Base-by-base conservation (phyloP, 2,329 filamentous ascomycete genomes). In the Colletotrichum sp. region DNA sequence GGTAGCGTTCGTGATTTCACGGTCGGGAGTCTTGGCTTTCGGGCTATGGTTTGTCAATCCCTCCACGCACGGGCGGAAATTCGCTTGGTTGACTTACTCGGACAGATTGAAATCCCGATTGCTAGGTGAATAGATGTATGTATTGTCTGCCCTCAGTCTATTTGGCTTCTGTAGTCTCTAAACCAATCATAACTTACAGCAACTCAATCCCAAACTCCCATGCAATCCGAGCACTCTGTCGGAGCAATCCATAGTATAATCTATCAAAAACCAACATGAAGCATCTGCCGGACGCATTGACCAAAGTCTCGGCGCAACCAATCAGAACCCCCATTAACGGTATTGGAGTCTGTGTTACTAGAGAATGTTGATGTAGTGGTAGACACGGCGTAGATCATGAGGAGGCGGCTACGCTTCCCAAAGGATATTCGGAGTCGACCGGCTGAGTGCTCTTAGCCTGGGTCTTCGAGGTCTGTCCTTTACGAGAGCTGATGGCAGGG, bases 201-300 rank as follows among this genome's bases (percentile, higher is more conserved):
- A 13, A 7, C 4, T 1, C 2, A 49, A 49, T 2, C 6, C 5
- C 6, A 49, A 21, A 49, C 44, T 7, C 10, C 1, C 44, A 13
- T 21, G 0, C 3, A 49, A 7, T 21, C 3, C 12, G 6, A 2
- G 13, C 6, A 34, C 13, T 34, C 13, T 6, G 10, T 21, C 16
- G n/a, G n/a, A 8, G n/a, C n/a, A 52, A 3, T 21, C n/a, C 10
- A 21, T 13, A 52, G 44, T 52, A 0, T 21, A 52, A 52, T 52
- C 12, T 21, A 52, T 21, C 12, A 52, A 21, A 52, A 21, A 52
- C 44, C 10, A 13, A 52, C 44, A 52, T 21, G n/a, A 52, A 52
- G n/a, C 44, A 52, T 1, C 9, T 18, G 39, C 39, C 18, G 18
- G 39, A n/a, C 18, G 39, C 39, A 49, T 49, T 49, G n/a, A 13